These are phyloP conservation scores for Phlebopus sp. DNA, from an alignment of 1,284 basidiomycete species.

Conservation along the genomic window DNA sequence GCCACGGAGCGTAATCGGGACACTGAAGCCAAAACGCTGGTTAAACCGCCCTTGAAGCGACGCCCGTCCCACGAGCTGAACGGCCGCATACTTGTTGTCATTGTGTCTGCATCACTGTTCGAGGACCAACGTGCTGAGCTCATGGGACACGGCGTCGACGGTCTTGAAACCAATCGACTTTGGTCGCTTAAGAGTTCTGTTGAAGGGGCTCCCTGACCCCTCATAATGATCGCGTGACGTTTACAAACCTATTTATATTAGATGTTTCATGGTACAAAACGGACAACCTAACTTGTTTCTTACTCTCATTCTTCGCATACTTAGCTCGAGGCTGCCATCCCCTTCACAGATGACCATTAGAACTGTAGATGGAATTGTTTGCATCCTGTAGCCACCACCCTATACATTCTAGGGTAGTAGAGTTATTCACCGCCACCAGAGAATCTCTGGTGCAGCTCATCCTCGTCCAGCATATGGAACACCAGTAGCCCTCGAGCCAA, in stretches of 20 bases:
- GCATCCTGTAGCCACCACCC: too few species aligned
- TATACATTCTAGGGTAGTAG: too few species aligned
- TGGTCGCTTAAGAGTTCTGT: slow-evolving; percentile 58
- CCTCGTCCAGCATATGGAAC: slow-evolving; percentile 66
- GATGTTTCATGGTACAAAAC: too few species aligned
- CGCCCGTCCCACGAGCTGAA: slow-evolving; percentile 54
- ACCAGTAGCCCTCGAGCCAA: slow-evolving; percentile 45
- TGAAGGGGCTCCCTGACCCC: slow-evolving; percentile 59
- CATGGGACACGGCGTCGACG: slow-evolving; percentile 66
- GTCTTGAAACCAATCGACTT: slow-evolving; percentile 88
- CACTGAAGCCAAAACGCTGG: slow-evolving; percentile 40
- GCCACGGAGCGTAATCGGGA: slow-evolving; percentile 68
- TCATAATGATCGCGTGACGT: slow-evolving; percentile 52
- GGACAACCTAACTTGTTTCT: background rate
- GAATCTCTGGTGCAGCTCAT: slow-evolving; percentile 25
- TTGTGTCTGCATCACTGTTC: slow-evolving; percentile 76
- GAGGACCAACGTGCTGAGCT: slow-evolving; percentile 65
- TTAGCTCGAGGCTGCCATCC: background rate
- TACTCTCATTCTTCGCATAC: background rate
- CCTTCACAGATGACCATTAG: background rate
- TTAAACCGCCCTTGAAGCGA: slow-evolving; percentile 17
- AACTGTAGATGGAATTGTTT: too few species aligned
- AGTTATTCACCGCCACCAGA: too few species aligned
- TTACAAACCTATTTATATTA: slow-evolving; percentile 55
- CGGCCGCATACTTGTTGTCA: slow-evolving; percentile 73